Evolutionary conservation across 2,329 filamentous ascomycete genomes (phyloP).

Genomic region (Ceratocystis eucalypticola): DNA sequence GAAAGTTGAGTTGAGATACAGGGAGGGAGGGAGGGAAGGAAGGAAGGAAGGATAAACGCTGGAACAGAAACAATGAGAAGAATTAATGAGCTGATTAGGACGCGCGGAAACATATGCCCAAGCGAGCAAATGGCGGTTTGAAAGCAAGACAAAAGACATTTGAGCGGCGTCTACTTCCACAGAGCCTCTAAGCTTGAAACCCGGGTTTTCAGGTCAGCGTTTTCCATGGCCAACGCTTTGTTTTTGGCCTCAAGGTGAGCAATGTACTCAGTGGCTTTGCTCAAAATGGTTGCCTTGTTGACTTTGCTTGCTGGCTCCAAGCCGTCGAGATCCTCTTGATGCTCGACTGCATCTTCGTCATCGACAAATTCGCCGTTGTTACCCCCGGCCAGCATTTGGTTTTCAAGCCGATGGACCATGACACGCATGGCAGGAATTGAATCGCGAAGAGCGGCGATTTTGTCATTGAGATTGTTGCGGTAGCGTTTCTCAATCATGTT

Average conservation of each 20-base stretch:
- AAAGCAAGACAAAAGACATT: not conserved
- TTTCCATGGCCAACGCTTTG: constrained; percentile 25
- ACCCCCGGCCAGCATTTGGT: constrained; percentile 19
- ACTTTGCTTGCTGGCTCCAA: constrained; percentile 29
- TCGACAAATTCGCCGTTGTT: constrained; percentile 8
- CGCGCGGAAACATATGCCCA: not conserved
- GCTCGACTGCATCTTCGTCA: constrained; percentile 17
- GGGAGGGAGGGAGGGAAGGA: not conserved
- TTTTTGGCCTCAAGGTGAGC: constrained; percentile 28
- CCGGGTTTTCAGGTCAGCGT: constrained; percentile 25
- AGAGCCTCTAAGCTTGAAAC: constrained; percentile 24
- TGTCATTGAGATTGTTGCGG: constrained; percentile 71
- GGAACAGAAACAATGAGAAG: no score
- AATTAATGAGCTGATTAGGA: no score
- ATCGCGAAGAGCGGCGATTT: constrained; percentile 62
- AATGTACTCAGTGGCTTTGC: constrained; percentile 30
- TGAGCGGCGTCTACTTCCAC: not conserved
- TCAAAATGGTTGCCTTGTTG: constrained; percentile 33
- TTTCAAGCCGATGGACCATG: constrained; percentile 21
- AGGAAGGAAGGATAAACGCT: no score
- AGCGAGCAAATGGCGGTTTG: no score
- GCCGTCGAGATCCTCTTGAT: constrained; percentile 24
- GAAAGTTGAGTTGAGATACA: not conserved
- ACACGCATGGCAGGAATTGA: constrained; percentile 42
- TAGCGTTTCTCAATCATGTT: constrained; percentile 81